Conservation (phyloP, 495 filamentous ascomycete genomes). For the Penicillium desertorum region DNA sequence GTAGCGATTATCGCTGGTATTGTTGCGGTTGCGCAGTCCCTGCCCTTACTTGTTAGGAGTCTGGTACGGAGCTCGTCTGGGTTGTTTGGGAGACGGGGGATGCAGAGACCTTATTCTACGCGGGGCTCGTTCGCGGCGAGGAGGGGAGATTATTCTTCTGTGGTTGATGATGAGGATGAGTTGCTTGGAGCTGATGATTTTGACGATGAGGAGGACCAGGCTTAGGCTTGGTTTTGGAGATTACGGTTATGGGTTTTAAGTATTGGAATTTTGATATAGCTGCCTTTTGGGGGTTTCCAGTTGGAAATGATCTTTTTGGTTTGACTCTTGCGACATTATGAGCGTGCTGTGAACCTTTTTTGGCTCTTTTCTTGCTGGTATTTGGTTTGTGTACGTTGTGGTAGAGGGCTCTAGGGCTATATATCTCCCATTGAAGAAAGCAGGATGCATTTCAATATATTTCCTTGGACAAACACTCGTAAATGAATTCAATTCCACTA, state of each 20-base stretch:
- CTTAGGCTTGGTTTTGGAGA: constrained; percentile 42
- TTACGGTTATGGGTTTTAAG: not conserved
- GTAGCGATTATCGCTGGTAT: constrained; percentile 74
- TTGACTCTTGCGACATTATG: constrained; percentile 33
- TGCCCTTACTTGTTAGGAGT: constrained; percentile 68
- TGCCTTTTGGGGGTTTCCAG: not conserved
- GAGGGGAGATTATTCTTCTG: constrained; percentile 78
- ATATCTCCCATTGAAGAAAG: constrained; percentile 4
- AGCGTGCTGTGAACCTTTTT: constrained; percentile 21
- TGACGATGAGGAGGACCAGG: constrained; percentile 83
- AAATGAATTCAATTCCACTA: not conserved
- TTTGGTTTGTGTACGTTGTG: not conserved
- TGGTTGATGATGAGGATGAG: constrained; percentile 92
- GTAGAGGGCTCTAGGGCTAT: not conserved
- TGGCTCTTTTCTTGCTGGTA: not conserved
- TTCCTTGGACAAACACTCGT: not conserved
- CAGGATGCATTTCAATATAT: not conserved
- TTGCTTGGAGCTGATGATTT: constrained; percentile 87
- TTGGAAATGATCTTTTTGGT: constrained; percentile 14
- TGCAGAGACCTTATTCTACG: constrained; percentile 73
- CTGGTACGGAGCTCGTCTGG: constrained; percentile 64
- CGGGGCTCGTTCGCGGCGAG: constrained; percentile 82
- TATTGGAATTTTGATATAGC: constrained; percentile 4
- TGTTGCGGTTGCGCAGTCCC: constrained; percentile 69
- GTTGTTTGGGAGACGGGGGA: constrained; percentile 37